A percentile compares a stretch with the other conserved stretches of the same genome.
phyloP scores from a whole-genome alignment of 371 early-diverging fungal genomes.

The Mucor piriformis region DNA sequence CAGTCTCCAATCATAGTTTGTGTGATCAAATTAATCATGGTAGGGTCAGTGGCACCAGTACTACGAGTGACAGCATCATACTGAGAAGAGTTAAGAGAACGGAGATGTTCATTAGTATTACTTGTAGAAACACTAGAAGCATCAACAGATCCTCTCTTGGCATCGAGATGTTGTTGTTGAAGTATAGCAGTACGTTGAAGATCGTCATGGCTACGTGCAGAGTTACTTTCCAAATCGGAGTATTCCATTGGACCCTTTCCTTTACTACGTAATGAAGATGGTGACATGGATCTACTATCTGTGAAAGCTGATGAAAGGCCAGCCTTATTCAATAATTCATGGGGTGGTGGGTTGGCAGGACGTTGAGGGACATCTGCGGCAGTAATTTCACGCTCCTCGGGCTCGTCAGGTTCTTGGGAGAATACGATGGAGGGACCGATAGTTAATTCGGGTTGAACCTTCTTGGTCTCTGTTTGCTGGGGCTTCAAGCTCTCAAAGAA shows the following conservation, averaged over 20 bases:
- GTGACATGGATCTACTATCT: slow-evolving; percentile 20
- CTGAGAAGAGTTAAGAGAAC: slow-evolving; percentile 16
- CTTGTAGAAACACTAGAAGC: slow-evolving; percentile 30
- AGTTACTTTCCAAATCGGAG: slow-evolving; percentile 5
- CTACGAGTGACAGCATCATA: slow-evolving; percentile 13
- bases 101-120: slow-evolving; percentile 28
- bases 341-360: slow-evolving; percentile 36
- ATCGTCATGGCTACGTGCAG: background rate
- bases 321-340: slow-evolving; percentile 22
- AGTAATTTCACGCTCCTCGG: slow-evolving; percentile 8
- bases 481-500: background rate
- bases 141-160: slow-evolving; percentile 20
- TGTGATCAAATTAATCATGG: slow-evolving; percentile 61
- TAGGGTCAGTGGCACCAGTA: slow-evolving; percentile 16
- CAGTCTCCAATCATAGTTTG: slow-evolving; percentile 79
- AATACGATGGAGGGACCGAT: slow-evolving; percentile 14
- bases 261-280: slow-evolving; percentile 10
- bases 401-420: slow-evolving; percentile 18
- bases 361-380: slow-evolving; percentile 23
- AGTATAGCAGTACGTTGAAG: background rate
- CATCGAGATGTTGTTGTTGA: background rate
- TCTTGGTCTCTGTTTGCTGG: background rate
- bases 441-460: background rate
- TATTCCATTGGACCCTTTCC: slow-evolving; percentile 14
- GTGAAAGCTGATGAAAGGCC: slow-evolving; percentile 10